These are phyloP conservation scores for Neckera pumila DNA, from an alignment of 225 moss, liverwort and hornwort genomes.

Conservation along the genomic window DNA sequence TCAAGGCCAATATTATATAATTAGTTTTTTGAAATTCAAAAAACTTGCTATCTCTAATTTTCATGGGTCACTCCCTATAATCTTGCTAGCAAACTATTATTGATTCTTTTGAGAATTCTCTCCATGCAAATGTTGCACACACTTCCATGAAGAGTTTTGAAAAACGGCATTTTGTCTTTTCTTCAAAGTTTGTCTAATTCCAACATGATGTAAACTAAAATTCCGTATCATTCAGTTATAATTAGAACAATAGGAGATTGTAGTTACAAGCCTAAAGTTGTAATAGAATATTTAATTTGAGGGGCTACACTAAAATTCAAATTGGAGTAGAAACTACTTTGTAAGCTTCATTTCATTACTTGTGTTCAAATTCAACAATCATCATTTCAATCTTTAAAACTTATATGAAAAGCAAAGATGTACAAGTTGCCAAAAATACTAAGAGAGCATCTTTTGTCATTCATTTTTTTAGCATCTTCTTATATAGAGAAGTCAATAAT, in stretches of 20 bases:
- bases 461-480: not conserved
- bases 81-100: rapidly evolving
- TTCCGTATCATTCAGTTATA: not conserved
- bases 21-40: rapidly evolving
- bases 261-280: not conserved
- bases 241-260: rapidly evolving
- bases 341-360: not conserved
- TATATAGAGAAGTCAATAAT: not conserved
- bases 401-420: not conserved
- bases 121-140: not conserved
- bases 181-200: rapidly evolving
- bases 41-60: not conserved
- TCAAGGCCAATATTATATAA: not conserved
- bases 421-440: not conserved
- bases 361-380: not conserved
- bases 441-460: not conserved
- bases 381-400: not conserved
- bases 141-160: rapidly evolving
- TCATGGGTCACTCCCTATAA: not conserved
- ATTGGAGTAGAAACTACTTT: not conserved
- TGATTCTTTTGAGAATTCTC: rapidly evolving
- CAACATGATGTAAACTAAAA: not conserved
- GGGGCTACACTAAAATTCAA: rapidly evolving
- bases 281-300: not conserved
- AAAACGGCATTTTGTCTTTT: not conserved